phyloP scores from a whole-genome alignment of 331 rosid genomes.

The Stylosanthes scabra region DNA sequence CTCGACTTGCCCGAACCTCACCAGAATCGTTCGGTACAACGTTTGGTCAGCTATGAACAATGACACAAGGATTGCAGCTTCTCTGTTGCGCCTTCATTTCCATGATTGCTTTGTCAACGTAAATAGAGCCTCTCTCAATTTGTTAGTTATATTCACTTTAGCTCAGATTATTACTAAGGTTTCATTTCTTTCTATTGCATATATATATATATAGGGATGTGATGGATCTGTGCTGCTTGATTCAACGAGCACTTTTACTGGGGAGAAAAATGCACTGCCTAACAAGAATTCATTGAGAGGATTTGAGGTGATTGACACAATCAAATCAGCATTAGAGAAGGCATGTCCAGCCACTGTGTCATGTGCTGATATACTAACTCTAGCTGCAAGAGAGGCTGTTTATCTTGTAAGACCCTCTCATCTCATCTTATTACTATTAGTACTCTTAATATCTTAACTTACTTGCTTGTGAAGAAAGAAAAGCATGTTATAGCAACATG shows the following conservation, averaged over 20 bases:
- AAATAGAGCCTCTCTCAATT: conserved; percentile 21
- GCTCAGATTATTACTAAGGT: background rate
- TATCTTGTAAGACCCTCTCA: conserved; percentile 59
- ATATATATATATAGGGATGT: conserved; percentile 62
- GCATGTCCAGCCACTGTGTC: conserved; percentile 90
- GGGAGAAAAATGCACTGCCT: conserved; percentile 80
- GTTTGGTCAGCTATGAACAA: conserved; percentile 75
- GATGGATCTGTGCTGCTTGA: conserved; percentile 86
- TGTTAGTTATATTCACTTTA: background rate
- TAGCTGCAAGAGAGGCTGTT: conserved; percentile 84
- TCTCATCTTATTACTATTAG: background rate
- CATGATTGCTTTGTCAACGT: conserved; percentile 89
- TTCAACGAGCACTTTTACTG: conserved; percentile 65
- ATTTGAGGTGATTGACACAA: conserved; percentile 75
- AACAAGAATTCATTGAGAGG: conserved; percentile 79
- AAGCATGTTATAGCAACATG: background rate
- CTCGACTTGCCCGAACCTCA: conserved; percentile 68
- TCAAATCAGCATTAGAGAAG: conserved; percentile 70
- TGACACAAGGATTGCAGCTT: conserved; percentile 87
- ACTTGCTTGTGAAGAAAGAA: background rate
- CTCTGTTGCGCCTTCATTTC: conserved; percentile 95
- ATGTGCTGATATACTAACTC: conserved; percentile 81
- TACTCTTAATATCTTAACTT: background rate
- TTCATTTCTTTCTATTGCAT: background rate
- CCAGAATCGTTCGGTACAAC: conserved; percentile 56